Evolutionary conservation across 306 rosid genomes (phyloP), one percentile per base, ranked within the genome.

Genomic region (Fragaria iinumae): DNA sequence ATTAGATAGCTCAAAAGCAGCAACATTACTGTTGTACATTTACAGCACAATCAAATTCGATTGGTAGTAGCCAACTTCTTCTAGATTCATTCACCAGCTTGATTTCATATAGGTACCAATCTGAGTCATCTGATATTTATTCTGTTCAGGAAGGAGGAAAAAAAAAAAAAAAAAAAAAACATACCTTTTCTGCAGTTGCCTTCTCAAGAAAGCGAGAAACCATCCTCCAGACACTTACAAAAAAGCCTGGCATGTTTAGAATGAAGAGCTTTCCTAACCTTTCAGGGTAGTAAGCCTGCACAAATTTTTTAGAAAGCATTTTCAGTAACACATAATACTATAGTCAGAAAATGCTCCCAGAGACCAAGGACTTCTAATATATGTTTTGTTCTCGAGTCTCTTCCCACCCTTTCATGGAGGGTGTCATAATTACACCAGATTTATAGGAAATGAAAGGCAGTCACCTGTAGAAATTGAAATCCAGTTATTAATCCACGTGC

Each of bases 221-320:
- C 81, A 94, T 29, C 86, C 84, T 92, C 98, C 98, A 94, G 77
- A 94, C 93, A 47, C 96, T 90, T 47, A 88, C 91, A 67, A 94
- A 94, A 83, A 94, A 94, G 78, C 93, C 72, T 13, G 97, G 97
- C 98, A 94, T 94, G 84, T 86, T 57, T 76, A 94, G 70, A 75
- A 94, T 77, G 84, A 80, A 94, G 67, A 86, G 85, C 82, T 85
- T 94, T 3, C 86, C 87, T 66, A 94, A 82, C 56, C 98, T 96
- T 79, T 94, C 98, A 8, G 98, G 98, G 88, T 94, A 94, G 82
- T 94, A 95, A 71, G 88, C 83, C 98, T 95, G 86, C 75, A 88
- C 6, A 71, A 70, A 36, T 29, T 72, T 23, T 73, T 57, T 10
- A 16, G 20, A 41, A 56, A 36, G 47, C 41, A 52, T 44, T 38